A percentile compares a stretch with the other conserved stretches of the same genome.
These are phyloP conservation scores for Chaetomium globosum DNA, from an alignment of 2,329 filamentous ascomycete species.

Conservation along the genomic window DNA sequence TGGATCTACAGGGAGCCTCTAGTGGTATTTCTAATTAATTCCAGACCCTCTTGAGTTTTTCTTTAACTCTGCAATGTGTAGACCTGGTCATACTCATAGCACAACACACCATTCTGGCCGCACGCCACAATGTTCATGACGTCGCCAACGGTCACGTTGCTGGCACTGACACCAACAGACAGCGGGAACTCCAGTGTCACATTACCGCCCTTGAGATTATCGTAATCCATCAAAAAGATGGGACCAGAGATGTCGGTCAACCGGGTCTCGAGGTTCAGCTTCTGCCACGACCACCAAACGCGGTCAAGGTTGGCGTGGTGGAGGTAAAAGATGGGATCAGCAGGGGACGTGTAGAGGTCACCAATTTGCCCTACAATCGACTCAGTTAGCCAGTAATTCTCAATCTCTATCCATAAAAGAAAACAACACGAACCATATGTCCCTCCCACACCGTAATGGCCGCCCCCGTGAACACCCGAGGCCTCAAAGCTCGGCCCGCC, in stretches of 20 bases:
- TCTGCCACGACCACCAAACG: slow-evolving; percentile 36
- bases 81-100: slow-evolving; percentile 33
- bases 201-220: slow-evolving; percentile 24
- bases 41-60: no score
- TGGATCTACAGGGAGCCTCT: no score
- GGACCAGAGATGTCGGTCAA: slow-evolving; percentile 31
- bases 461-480: slow-evolving; percentile 32
- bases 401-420: no score
- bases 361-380: slow-evolving; percentile 12
- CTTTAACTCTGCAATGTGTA: slow-evolving; percentile 26
- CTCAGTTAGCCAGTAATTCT: background rate
- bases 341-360: slow-evolving; percentile 28
- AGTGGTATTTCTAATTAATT: no score
- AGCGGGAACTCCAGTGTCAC: slow-evolving; percentile 29
- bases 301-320: slow-evolving; percentile 36
- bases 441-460: slow-evolving; percentile 32
- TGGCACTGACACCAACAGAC: slow-evolving; percentile 26
- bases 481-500: slow-evolving; percentile 43
- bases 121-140: slow-evolving; percentile 18
- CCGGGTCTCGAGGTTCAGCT: slow-evolving; percentile 20
- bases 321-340: slow-evolving; percentile 35
- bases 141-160: slow-evolving; percentile 27
- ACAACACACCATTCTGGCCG: slow-evolving; percentile 25
- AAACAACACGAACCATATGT: slow-evolving; percentile 14
- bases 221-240: slow-evolving; percentile 30